Base-by-base conservation (phyloP, 768 basidiomycete species). In the Rickenella mellea region DNA sequence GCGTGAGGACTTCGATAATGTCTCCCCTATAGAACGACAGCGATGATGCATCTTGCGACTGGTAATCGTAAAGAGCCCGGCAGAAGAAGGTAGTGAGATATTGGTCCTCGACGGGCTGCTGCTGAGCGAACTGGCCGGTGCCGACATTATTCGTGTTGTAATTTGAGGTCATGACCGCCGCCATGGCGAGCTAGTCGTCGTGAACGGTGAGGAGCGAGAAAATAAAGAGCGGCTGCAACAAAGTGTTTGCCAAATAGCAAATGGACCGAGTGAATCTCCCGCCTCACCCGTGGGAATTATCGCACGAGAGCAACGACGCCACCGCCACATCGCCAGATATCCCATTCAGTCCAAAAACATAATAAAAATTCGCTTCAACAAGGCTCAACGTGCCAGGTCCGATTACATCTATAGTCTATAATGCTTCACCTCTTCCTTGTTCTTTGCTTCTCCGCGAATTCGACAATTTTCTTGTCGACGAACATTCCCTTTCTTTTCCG, bases 401-500 rank as follows among this genome's bases (percentile, higher is more conserved):
- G 24, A 6, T 36, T 19, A 17, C 19, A 36, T 10, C 33, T 12
- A 36, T 22, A 10, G 19, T 36, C 6, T 14, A 12, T 9, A 17
- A 9, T 5, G 15, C 15, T 10, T 36, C 33, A 67, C 42, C 65
- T 60, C 53, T 80, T 80, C 54, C 78, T 52, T 20, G 96, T 98
- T 58, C 94, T 73, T 64, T 98, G 96, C 67, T 98, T 98, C 67
- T 98, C 96, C 3, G 96, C 94, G 57, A 80, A 83, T 55, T 94
- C 86, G 1, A 99, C 90, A 24, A 96, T 82, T 66, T 97, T 98
- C 49, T 80, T 69, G 61, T 97, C 91, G 6, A 96, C 85, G 60
- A 93, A 94, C 78, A 98, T 74, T 4, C 96, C 96, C 55, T 98
- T 98, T 21, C 94, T 70, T 51, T 83, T 84, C 51, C 94, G 73